Conservation (phyloP, 1,139 yeast genomes). For the Debaryomyces udenii region DNA sequence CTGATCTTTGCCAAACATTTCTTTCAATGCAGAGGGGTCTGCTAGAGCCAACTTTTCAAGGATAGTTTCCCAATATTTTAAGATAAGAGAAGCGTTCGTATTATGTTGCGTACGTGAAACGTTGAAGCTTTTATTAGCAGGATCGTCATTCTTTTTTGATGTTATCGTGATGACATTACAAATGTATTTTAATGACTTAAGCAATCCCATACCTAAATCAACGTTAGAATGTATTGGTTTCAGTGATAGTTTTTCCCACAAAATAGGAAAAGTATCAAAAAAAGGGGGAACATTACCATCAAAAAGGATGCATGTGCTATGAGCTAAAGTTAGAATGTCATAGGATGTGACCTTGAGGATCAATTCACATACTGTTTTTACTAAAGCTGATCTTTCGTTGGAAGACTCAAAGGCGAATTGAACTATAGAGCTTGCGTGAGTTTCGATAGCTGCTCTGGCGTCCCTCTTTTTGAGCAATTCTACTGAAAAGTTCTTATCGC, state of each 20-base stretch:
- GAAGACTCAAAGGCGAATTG: conserved; percentile 22
- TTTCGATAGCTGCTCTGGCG: conserved; percentile 39
- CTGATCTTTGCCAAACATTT: conserved; percentile 24
- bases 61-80: conserved; percentile 26
- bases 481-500: conserved; percentile 23
- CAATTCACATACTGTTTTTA: conserved; percentile 40
- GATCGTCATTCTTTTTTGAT: conserved; percentile 27
- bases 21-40: conserved; percentile 47
- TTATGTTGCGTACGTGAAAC: conserved; percentile 38
- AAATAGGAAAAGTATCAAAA: conserved; percentile 46
- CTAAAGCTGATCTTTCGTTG: conserved; percentile 5
- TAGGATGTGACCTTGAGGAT: conserved; percentile 51
- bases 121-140: conserved; percentile 21
- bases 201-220: conserved; percentile 39
- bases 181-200: conserved; percentile 47
- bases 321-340: conserved; percentile 60
- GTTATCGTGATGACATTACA: conserved; percentile 42
- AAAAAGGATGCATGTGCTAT: conserved; percentile 50
- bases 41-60: conserved; percentile 42
- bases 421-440: conserved; percentile 27
- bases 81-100: conserved; percentile 28
- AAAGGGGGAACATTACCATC: conserved; percentile 42
- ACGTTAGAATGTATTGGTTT: conserved; percentile 43
- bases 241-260: conserved; percentile 49
- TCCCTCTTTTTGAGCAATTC: conserved; percentile 35